Percentiles rank a stretch among this genome's conserved stretches.
These are phyloP conservation scores for Cryomyces minteri DNA, from an alignment of 495 filamentous ascomycete genomes.

Conservation along the genomic window DNA sequence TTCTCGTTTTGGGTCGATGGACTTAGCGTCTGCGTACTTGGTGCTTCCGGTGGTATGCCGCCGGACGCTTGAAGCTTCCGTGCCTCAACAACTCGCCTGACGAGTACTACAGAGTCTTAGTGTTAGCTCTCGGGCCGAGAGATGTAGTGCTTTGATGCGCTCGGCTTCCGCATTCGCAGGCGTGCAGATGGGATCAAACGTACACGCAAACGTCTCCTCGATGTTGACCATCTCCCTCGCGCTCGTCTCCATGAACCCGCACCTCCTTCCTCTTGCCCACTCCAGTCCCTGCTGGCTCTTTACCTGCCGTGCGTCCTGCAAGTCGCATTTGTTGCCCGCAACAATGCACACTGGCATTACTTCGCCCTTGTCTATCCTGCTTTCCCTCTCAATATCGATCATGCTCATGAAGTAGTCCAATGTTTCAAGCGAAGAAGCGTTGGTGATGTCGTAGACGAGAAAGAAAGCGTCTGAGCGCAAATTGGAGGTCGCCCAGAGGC, in stretches of 20 bases:
- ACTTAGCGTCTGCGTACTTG: too few species aligned
- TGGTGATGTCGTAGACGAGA: conserved; percentile 95
- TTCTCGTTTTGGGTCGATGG: too few species aligned
- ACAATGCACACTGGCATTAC: conserved; percentile 73
- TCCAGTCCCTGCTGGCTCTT: too few species aligned
- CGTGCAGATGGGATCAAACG: too few species aligned
- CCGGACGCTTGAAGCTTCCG: too few species aligned
- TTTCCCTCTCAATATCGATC: conserved; percentile 84
- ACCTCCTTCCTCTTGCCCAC: conserved; percentile 64
- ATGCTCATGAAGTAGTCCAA: conserved; percentile 80
- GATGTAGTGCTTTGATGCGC: too few species aligned
- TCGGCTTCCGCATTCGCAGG: too few species aligned
- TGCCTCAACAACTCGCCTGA: too few species aligned
- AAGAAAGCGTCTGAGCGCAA: conserved; percentile 86
- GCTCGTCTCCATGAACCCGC: conserved; percentile 99
- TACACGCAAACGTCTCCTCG: conserved; percentile 84
- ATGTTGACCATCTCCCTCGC: conserved; percentile 83
- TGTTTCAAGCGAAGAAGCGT: conserved; percentile 45
- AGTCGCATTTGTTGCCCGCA: too few species aligned
- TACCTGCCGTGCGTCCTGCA: conserved; percentile 58
- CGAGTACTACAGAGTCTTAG: too few species aligned
- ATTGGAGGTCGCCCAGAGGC: conserved; percentile 82
- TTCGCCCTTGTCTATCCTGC: conserved; percentile 48
- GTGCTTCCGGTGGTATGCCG: too few species aligned
- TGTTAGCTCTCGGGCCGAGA: too few species aligned